phyloP scores from a whole-genome alignment of 768 basidiomycete species.

The Daedaleopsis nitida region DNA sequence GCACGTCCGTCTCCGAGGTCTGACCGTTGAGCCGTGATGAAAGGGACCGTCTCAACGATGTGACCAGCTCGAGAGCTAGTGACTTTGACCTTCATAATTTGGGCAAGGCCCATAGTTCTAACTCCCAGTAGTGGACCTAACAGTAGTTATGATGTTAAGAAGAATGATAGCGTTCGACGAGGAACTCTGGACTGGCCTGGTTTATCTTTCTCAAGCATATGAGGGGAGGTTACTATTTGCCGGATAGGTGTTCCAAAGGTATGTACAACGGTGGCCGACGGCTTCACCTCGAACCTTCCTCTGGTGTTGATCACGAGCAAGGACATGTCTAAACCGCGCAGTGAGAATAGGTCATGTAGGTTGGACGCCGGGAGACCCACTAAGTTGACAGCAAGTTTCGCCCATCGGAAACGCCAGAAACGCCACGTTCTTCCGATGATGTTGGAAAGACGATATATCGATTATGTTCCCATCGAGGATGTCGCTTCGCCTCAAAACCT shows the following conservation, averaged over 20 bases:
- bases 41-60: conserved; percentile 4
- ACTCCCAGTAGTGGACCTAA: conserved; percentile 21
- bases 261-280: conserved; percentile 42
- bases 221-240: conserved; percentile 45
- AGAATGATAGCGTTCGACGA: too few species aligned
- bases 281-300: conserved; percentile 36
- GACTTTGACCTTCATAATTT: conserved; percentile 8
- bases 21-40: conserved; percentile 14
- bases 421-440: conserved; percentile 28
- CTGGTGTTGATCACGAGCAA: conserved; percentile 33
- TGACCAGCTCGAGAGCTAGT: not conserved
- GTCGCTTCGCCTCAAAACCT: conserved; percentile 49
- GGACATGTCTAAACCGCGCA: conserved; percentile 48
- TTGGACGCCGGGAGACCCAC: conserved; percentile 40
- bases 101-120: conserved; percentile 20
- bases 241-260: conserved; percentile 69
- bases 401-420: conserved; percentile 67
- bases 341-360: not conserved
- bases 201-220: conserved; percentile 22
- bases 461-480: conserved; percentile 59
- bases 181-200: not conserved
- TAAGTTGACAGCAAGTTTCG: conserved; percentile 56
- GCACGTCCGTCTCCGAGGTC: conserved; percentile 19
- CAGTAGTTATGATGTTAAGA: not conserved
- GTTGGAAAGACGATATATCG: conserved; percentile 38